Conservation (phyloP, 306 rosid species). For the Quillaja saponaria region DNA sequence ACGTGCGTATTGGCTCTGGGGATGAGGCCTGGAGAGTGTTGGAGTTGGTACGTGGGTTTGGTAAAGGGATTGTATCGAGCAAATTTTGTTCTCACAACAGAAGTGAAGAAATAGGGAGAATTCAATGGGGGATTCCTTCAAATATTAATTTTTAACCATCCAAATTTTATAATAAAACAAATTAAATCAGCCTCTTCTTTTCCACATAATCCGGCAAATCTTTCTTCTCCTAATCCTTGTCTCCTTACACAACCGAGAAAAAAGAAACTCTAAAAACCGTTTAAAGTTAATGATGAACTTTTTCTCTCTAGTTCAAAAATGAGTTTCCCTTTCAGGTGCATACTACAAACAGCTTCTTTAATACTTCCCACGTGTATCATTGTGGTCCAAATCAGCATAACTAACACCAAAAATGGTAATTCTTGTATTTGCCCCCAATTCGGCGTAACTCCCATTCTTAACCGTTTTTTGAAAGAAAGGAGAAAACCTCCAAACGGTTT, state of each 20-base stretch:
- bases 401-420: background rate
- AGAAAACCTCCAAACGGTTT: background rate
- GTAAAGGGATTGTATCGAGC: no score
- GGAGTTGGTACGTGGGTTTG: no score
- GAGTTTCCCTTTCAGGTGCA: no score
- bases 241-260: conserved; percentile 28
- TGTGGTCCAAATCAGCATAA: background rate
- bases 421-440: no score
- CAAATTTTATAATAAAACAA: conserved; percentile 8
- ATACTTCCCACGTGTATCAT: no score
- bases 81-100: no score
- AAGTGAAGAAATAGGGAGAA: no score
- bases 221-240: conserved; percentile 7
- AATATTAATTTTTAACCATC: conserved; percentile 23
- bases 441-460: no score
- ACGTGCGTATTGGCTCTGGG: no score
- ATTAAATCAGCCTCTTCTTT: conserved; percentile 21
- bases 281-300: background rate
- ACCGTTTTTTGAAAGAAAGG: conserved; percentile 32
- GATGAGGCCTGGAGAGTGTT: no score
- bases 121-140: no score
- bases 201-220: conserved; percentile 24
- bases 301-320: conserved; percentile 3
- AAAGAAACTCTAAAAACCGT: conserved; percentile 2
- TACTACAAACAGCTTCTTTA: no score